Evolutionary conservation across 306 rosid species (phyloP).

Genomic region (Lagenaria siceraria): DNA sequence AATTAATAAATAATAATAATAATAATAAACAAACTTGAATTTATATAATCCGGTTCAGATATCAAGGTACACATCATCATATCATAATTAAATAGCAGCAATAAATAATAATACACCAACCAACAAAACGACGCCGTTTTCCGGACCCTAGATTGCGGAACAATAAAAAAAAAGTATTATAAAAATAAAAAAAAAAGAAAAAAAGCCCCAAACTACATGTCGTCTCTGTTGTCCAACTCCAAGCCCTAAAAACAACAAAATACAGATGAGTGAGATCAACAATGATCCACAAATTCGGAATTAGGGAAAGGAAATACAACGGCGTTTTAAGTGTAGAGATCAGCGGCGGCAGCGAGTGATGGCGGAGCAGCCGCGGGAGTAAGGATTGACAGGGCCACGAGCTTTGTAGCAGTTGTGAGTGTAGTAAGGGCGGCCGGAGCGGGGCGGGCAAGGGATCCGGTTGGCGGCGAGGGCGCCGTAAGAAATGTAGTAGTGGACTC

Average conservation of each 20-base stretch:
- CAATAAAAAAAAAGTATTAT: not conserved
- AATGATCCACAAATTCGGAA: too few relatives aligned
- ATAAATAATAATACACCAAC: not conserved
- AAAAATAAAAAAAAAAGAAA: not conserved
- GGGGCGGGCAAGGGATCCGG: slow-evolving; percentile 86
- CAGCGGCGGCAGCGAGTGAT: slow-evolving; percentile 75
- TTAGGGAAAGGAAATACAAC: not conserved
- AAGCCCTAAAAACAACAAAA: not conserved
- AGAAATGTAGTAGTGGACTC: slow-evolving; percentile 59
- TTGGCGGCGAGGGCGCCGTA: slow-evolving; percentile 89
- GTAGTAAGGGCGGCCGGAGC: slow-evolving; percentile 88
- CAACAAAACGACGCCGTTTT: not conserved
- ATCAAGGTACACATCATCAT: not conserved
- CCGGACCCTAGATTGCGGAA: not conserved
- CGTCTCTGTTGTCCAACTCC: not conserved
- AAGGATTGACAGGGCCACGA: slow-evolving; percentile 72
- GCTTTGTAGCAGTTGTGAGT: slow-evolving; percentile 74
- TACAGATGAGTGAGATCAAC: not conserved
- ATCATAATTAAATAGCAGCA: not conserved
- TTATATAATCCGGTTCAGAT: not conserved
- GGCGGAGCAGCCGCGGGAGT: slow-evolving; percentile 54
- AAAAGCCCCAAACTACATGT: not conserved
- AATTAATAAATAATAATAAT: not conserved
- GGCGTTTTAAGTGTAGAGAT: not conserved
- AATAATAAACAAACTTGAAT: not conserved